A percentile compares a stretch with the other conserved stretches of the same genome.
Conservation (phyloP, 2,329 filamentous ascomycete species). For the Aspergillus pseudonomiae region DNA sequence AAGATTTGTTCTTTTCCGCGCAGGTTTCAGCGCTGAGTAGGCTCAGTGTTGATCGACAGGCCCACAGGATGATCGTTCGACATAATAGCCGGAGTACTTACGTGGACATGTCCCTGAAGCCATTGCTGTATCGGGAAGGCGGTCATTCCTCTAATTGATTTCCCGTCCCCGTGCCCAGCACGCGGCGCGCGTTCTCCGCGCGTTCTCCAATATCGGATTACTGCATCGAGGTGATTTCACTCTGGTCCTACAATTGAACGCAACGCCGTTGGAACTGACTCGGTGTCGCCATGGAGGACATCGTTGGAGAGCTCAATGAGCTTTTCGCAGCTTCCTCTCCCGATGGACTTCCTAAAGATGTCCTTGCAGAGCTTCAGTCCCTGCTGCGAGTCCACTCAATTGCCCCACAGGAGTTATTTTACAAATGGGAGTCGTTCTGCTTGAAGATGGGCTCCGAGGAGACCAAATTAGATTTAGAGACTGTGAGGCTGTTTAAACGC, state of each 20-base stretch:
- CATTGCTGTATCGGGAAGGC: constrained; percentile 8
- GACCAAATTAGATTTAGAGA: constrained; percentile 69
- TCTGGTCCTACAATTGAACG: constrained; percentile 1
- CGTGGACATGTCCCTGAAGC: not conserved
- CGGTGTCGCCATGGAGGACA: constrained; percentile 49
- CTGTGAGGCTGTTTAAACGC: constrained; percentile 78
- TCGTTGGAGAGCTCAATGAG: constrained; percentile 58
- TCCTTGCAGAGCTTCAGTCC: constrained; percentile 78
- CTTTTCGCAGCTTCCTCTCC: constrained; percentile 61
- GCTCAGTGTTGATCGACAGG: constrained; percentile 18
- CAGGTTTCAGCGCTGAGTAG: constrained; percentile 4
- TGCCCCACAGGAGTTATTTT: constrained; percentile 83
- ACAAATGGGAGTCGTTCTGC: constrained; percentile 98
- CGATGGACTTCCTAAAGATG: constrained; percentile 70
- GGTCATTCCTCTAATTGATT: constrained; percentile 4
- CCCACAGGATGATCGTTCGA: constrained; percentile 17
- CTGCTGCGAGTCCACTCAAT: constrained; percentile 84
- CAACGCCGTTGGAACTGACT: not conserved
- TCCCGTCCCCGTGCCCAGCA: constrained; percentile 6
- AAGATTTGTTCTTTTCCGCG: not conserved
- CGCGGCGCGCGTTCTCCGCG: constrained; percentile 9
- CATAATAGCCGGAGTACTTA: constrained; percentile 3
- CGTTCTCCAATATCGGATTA: not conserved
- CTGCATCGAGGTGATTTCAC: not conserved
- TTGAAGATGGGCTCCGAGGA: constrained; percentile 89